Base-by-base conservation (phyloP, 164 flowering plant genomes). In the Taxillus chinensis region DNA sequence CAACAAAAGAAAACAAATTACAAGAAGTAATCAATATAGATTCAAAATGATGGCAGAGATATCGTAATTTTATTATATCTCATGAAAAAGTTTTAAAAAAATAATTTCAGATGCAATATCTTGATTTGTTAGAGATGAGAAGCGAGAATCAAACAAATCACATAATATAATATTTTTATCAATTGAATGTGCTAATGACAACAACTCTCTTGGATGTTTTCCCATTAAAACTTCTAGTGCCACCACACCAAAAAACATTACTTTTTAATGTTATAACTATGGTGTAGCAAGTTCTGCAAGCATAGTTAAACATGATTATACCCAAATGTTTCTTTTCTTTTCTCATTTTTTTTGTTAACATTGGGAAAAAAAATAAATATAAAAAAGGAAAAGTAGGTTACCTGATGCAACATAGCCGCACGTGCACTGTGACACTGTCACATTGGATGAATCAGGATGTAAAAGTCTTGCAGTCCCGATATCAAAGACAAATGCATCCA, bases 351-450 rank as follows among this genome's bases (percentile, higher is more conserved):
- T n/a, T n/a, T n/a, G n/a, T n/a, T n/a, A n/a, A n/a, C n/a, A n/a
- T 14, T n/a, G 3, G 8, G n/a, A 15, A 48, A 41, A 4, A 10
- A 14, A 42, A 14, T 10, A 41, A 16, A 10, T n/a, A n/a, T n/a
- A n/a, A n/a, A 41, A 12, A 41, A 4, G 4, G 39, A 43, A 16
- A 27, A n/a, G n/a, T 15, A 8, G 15, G 3, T 59, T 12, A 73
- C 76, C 72, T 59, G 72, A 73, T 15, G 76, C 72, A 50, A 70
- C 53, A 53, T 70, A 70, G 2, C 73, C 69, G n/a, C 51, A 62
- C 3, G 66, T 14, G 51, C 54, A 16, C 3, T 16, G 17, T 2
- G 7, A 2, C 7, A 46, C 12, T 10, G 50, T 46, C 12, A 10
- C 12, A 46, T 46, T 46, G 50, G 50, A 46, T 5, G 50, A 46